These are phyloP conservation scores for Blastobotrys proliferans DNA, from an alignment of 1,139 yeast species.

Conservation along the genomic window DNA sequence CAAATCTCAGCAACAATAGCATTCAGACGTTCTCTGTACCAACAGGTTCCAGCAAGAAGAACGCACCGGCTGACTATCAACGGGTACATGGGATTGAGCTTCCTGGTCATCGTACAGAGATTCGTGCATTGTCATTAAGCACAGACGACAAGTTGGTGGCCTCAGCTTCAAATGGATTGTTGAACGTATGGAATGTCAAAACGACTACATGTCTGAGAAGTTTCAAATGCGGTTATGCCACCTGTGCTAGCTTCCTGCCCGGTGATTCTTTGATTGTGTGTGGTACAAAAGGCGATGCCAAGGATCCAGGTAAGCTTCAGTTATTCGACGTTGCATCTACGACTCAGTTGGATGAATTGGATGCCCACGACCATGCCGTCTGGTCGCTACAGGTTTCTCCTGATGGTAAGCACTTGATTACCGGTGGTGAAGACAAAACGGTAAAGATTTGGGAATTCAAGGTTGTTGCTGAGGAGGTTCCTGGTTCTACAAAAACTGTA, in stretches of 20 bases:
- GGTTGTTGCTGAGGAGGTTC: constrained; percentile 60
- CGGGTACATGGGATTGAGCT: constrained; percentile 59
- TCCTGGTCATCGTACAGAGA: constrained; percentile 85
- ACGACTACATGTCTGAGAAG: constrained; percentile 77
- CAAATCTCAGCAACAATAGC: constrained; percentile 68
- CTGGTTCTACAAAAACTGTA: constrained; percentile 58
- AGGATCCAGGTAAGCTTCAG: constrained; percentile 79
- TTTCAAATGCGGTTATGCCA: constrained; percentile 83
- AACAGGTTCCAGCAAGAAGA: constrained; percentile 38
- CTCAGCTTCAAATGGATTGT: constrained; percentile 84
- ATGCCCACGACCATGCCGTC: constrained; percentile 65
- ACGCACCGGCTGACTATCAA: constrained; percentile 46
- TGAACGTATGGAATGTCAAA: constrained; percentile 83
- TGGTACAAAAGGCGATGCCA: constrained; percentile 83
- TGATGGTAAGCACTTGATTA: constrained; percentile 79
- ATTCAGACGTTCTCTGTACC: constrained; percentile 63
- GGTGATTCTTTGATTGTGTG: constrained; percentile 84
- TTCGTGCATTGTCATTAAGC: constrained; percentile 78
- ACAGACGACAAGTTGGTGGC: constrained; percentile 77
- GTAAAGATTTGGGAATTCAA: constrained; percentile 87
- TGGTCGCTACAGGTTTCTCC: constrained; percentile 88
- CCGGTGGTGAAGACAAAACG: constrained; percentile 91
- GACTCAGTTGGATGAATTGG: constrained; percentile 61
- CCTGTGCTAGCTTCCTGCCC: constrained; percentile 78
- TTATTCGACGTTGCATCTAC: constrained; percentile 85